A percentile compares a stretch with the other conserved stretches of the same genome.
Evolutionary conservation across 2,329 filamentous ascomycete species (phyloP).

Genomic region (Cercospora citrullina): DNA sequence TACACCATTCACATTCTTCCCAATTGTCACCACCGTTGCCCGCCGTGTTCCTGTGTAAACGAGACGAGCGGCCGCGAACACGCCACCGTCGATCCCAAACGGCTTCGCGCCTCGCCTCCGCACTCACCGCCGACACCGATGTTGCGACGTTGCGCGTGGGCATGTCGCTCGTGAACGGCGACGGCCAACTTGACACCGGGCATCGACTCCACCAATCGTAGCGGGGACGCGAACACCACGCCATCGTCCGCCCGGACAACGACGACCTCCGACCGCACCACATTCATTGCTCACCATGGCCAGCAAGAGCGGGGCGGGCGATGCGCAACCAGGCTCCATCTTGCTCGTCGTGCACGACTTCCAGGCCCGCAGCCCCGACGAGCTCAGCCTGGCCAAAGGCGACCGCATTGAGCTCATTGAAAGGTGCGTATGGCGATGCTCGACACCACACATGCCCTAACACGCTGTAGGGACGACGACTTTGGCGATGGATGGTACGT

Average conservation of each 20-base stretch:
- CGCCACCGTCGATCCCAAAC: background rate
- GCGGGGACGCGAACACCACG: background rate
- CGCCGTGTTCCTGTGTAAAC: background rate
- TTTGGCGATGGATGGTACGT: conserved; percentile 69
- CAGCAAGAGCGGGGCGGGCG: conserved; percentile 28
- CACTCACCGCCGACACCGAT: background rate
- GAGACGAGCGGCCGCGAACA: background rate
- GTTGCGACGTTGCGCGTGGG: conserved; percentile 6
- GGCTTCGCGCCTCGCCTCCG: background rate
- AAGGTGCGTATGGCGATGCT: conserved; percentile 43
- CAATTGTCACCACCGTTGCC: background rate
- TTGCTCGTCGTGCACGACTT: conserved; percentile 83
- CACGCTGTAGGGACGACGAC: conserved; percentile 63
- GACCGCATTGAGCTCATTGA: conserved; percentile 81
- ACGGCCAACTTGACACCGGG: background rate
- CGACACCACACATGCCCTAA: conserved; percentile 6
- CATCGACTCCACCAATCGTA: background rate
- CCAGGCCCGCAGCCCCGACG: conserved; percentile 84
- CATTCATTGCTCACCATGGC: conserved; percentile 24
- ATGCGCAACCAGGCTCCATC: conserved; percentile 41
- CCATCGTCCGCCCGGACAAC: background rate
- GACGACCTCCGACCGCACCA: background rate
- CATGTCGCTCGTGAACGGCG: conserved; percentile 11
- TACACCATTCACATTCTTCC: background rate
- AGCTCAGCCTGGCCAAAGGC: conserved; percentile 82